Evolutionary conservation across 441 rosid genomes (phyloP).

Genomic region (Arabidopsis hybrid): DNA sequence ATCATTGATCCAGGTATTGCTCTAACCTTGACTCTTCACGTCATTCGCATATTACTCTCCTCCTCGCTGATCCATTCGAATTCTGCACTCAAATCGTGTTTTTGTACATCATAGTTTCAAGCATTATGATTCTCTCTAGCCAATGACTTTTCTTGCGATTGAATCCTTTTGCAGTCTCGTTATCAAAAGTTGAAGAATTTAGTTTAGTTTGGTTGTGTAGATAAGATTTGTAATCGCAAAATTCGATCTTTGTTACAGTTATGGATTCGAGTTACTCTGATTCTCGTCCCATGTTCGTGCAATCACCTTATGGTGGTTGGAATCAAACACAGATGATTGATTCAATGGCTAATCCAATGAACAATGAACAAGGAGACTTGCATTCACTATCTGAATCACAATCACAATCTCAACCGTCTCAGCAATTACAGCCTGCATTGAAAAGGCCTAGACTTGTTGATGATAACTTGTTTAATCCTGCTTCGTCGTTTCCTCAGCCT

Average conservation of each 20-base stretch:
- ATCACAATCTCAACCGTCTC: conserved; percentile 39
- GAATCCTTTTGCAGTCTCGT: conserved; percentile 23
- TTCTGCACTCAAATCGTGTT: conserved; percentile 9
- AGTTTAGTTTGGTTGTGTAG: background rate
- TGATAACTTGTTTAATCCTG: conserved; percentile 48
- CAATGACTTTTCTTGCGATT: background rate
- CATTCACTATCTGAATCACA: conserved; percentile 57
- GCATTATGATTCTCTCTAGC: conserved; percentile 37
- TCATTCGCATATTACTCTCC: conserved; percentile 3
- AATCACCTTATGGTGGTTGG: conserved; percentile 62
- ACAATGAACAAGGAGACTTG: conserved; percentile 50
- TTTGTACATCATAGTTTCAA: conserved; percentile 19
- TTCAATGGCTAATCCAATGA: conserved; percentile 40
- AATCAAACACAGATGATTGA: conserved; percentile 52
- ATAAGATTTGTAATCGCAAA: conserved; percentile 8
- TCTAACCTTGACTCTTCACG: conserved; percentile 10
- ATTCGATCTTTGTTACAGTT: conserved; percentile 14
- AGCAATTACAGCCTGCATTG: conserved; percentile 56
- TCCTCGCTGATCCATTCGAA: conserved; percentile 15
- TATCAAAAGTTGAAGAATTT: background rate
- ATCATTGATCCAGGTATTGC: conserved; percentile 39
- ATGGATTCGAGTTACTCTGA: conserved; percentile 71
- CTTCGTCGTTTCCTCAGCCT: conserved; percentile 31
- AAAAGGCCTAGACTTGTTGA: conserved; percentile 71
- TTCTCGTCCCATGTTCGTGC: conserved; percentile 53